A percentile compares a stretch with the other conserved stretches of the same genome.
Conservation (phyloP, 2,329 filamentous ascomycete genomes). For the Clarireedia sp. region DNA sequence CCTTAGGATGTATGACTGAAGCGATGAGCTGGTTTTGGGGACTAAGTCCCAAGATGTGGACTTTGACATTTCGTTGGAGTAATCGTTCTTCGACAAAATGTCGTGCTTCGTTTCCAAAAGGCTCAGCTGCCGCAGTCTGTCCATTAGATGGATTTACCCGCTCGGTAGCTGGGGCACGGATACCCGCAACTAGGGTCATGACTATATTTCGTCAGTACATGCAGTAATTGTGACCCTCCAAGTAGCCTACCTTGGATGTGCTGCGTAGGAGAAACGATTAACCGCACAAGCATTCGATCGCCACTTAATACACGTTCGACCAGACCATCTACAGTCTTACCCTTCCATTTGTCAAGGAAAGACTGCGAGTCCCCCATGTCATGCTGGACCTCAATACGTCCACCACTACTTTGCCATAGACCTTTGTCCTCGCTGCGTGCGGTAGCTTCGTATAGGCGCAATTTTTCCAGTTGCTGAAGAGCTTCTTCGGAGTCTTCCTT, state of each 20-base stretch:
- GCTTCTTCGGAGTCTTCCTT: slow-evolving; percentile 81
- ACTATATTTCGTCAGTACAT: slow-evolving; percentile 46
- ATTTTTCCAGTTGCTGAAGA: slow-evolving; percentile 62
- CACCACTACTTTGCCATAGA: slow-evolving; percentile 63
- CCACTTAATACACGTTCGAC: slow-evolving; percentile 88
- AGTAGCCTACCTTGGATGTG: slow-evolving; percentile 48
- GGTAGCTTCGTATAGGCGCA: slow-evolving; percentile 68
- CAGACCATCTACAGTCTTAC: slow-evolving; percentile 73
- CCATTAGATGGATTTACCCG: slow-evolving; percentile 62
- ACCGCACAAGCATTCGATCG: slow-evolving; percentile 77
- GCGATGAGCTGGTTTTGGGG: slow-evolving; percentile 90
- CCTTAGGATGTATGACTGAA: slow-evolving; percentile 76
- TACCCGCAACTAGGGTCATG: slow-evolving; percentile 80
- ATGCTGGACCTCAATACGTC: slow-evolving; percentile 67
- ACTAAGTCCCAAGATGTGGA: slow-evolving; percentile 77
- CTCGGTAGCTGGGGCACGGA: slow-evolving; percentile 84
- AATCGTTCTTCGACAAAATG: slow-evolving; percentile 80
- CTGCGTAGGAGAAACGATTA: slow-evolving; percentile 72
- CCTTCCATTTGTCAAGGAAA: slow-evolving; percentile 79
- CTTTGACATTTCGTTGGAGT: slow-evolving; percentile 76
- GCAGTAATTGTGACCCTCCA: background rate
- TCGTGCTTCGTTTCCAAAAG: slow-evolving; percentile 81
- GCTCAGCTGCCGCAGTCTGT: slow-evolving; percentile 75
- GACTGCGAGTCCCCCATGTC: slow-evolving; percentile 68
- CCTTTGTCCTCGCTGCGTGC: slow-evolving; percentile 76